A percentile compares a stretch with the other conserved stretches of the same genome.
These are phyloP conservation scores for Straminergon stramineum DNA, from an alignment of 225 moss, liverwort and hornwort species.

Conservation along the genomic window DNA sequence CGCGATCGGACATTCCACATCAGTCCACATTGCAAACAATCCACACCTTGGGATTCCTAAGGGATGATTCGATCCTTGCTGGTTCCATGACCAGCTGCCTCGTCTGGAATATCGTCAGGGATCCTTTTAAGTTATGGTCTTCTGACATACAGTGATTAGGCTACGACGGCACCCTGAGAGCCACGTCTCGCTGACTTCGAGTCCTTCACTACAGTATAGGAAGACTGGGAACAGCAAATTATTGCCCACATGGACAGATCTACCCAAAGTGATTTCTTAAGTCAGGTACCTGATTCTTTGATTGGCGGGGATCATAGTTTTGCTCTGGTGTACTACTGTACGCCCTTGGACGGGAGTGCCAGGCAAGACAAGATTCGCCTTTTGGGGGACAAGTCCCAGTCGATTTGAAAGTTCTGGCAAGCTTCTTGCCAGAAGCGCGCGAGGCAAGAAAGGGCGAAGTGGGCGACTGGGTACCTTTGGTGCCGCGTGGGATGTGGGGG, in stretches of 20 bases:
- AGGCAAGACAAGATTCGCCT: neutral
- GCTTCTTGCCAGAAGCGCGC: neutral
- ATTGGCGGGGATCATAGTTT: neutral
- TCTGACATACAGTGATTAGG: neutral
- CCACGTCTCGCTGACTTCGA: neutral
- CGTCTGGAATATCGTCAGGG: neutral
- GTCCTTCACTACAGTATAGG: neutral
- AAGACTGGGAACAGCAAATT: neutral
- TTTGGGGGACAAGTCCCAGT: neutral
- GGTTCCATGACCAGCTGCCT: neutral
- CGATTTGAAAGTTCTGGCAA: neutral
- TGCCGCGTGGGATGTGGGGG: neutral
- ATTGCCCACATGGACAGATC: neutral
- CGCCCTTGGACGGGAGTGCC: neutral
- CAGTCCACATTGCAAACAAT: neutral
- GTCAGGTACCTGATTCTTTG: neutral
- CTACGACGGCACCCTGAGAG: neutral
- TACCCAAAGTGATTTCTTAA: neutral
- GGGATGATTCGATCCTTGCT: neutral
- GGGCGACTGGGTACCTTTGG: neutral
- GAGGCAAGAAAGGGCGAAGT: neutral
- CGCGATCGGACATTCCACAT: neutral
- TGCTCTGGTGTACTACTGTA: neutral
- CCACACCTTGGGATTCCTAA: neutral
- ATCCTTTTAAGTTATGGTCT: neutral